phyloP scores from a whole-genome alignment of 305 asterid species.

The Nicotiana rustica region DNA sequence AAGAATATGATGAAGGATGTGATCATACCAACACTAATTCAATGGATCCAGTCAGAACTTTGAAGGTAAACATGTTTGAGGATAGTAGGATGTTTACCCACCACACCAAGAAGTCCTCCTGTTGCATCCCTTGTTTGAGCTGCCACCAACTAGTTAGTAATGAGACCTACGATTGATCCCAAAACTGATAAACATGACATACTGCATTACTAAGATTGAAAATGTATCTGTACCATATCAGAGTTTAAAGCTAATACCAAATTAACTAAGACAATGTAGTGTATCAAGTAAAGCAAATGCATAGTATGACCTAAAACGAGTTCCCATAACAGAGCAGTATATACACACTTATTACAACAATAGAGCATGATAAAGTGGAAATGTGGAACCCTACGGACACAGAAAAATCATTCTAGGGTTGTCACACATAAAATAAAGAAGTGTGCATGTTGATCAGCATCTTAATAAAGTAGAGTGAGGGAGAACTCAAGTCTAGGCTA shows the following conservation, averaged over 20 bases:
- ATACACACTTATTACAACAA: no score
- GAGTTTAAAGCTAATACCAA: not conserved
- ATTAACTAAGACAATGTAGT: not conserved
- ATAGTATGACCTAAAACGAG: not conserved
- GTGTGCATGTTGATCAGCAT: no score
- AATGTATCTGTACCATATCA: not conserved
- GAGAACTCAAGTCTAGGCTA: no score
- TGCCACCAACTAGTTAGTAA: not conserved
- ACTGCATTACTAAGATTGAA: not conserved
- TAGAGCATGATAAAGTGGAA: no score
- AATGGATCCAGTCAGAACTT: not conserved
- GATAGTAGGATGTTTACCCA: not conserved
- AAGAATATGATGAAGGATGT: not conserved
- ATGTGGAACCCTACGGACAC: no score
- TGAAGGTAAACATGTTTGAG: not conserved
- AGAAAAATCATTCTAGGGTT: no score
- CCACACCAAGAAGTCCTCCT: not conserved
- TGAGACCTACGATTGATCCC: not conserved
- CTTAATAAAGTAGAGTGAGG: no score
- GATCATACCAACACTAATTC: not conserved
- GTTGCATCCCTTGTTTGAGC: not conserved
- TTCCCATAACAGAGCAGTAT: not conserved
- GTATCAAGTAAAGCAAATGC: not conserved
- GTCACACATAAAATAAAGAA: no score
- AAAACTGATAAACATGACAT: not conserved